Base-by-base conservation (phyloP, 2,329 filamentous ascomycete genomes). In the Paracamarosporium sp. region DNA sequence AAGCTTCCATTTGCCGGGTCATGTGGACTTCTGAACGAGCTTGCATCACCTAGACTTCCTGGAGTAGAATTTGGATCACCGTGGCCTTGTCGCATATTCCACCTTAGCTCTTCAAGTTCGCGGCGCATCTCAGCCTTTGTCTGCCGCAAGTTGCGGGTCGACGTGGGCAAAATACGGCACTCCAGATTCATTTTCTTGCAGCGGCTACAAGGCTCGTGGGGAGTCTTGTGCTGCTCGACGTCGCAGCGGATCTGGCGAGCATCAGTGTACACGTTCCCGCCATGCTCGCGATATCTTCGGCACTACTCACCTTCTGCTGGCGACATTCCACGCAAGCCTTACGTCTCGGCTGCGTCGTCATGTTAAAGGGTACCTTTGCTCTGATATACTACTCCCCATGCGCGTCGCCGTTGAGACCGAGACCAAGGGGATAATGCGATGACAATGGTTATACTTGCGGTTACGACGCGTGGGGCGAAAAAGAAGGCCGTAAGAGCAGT, bases 41-140 rank as follows among this genome's bases (percentile, higher is more conserved):
- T 47, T 72, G 69, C 43, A 66, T 59, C 50, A 62, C 66, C 25
- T 68, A 70, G 7, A 17, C 48, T 51, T 24, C 69, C 69, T 15
- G 71, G 70, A 30, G 64, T 71, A 12, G 71, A 68, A 38, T 61
- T 59, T 13, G 65, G 60, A 48, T 73, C 67, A 44, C 63, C 50
- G 35, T 58, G 47, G 17, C 59, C 63, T 17, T 71, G 68, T 36
- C 72, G 68, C 64, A 75, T 69, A 33, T 72, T 74, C 73, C 72
- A 75, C 56, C 69, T 65, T 46, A 76, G 57, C 48, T 75, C 71
- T 51, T 76, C 73, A 9, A 76, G 61, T 54, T 76, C 73, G 50
- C 73, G 63, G 30, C 73, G 71, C 73, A 76, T 76, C 55, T 76
- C 73, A 22, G 73, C 73, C 54, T 76, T 76, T 31, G 73, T 76